Conservation (phyloP, 306 rosid genomes). For the Bauhinia variegata region DNA sequence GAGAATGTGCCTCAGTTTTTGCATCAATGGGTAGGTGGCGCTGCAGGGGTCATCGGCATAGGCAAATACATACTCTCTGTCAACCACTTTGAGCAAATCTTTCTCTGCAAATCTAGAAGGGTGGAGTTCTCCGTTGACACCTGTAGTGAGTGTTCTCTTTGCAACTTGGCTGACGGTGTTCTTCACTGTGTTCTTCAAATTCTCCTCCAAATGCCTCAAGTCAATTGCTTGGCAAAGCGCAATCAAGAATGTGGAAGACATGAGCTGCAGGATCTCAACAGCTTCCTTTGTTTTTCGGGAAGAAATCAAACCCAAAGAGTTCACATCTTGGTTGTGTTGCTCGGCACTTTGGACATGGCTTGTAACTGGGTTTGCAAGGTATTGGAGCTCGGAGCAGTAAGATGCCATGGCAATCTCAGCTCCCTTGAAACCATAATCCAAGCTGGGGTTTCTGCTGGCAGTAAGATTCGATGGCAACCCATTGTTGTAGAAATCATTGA, state of each 20-base stretch:
- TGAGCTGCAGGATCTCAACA: conserved; percentile 74
- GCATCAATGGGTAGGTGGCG: conserved; percentile 87
- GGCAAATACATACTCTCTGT: conserved; percentile 67
- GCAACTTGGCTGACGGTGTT: conserved; percentile 75
- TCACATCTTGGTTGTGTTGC: conserved; percentile 93
- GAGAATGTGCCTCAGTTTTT: conserved; percentile 67
- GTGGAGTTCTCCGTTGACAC: conserved; percentile 73
- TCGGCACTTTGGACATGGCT: conserved; percentile 92
- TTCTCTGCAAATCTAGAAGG: conserved; percentile 86
- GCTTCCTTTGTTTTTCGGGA: conserved; percentile 80
- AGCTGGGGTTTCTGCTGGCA: conserved; percentile 76
- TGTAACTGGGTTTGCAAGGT: conserved; percentile 82
- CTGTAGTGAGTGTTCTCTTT: conserved; percentile 72
- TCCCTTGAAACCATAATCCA: conserved; percentile 93
- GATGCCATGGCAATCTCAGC: conserved; percentile 96
- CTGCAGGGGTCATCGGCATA: conserved; percentile 80
- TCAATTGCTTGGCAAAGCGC: conserved; percentile 93
- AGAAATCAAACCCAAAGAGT: conserved; percentile 84
- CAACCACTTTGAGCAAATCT: conserved; percentile 76
- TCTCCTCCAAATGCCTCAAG: conserved; percentile 91
- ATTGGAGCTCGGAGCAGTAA: conserved; percentile 86
- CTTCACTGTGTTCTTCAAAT: conserved; percentile 66
- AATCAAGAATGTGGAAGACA: conserved; percentile 74
- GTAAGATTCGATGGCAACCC: conserved; percentile 86
- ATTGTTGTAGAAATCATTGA: conserved; percentile 83